Conservation (phyloP, 345 rosid genomes). For the Citrus inodora region DNA sequence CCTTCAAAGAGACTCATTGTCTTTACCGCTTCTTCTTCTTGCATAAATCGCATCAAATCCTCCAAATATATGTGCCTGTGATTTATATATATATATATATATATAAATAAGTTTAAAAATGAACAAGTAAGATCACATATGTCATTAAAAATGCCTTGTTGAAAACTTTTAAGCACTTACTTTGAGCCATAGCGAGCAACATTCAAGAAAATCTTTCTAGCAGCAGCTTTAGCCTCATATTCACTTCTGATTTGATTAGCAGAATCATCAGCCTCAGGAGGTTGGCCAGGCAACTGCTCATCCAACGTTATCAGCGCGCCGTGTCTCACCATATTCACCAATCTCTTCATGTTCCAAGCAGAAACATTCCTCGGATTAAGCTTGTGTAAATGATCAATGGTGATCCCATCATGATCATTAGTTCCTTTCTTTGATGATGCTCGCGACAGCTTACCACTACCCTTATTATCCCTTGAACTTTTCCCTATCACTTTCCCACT, state of each 20-base stretch:
- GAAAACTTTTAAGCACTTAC: slow-evolving; percentile 26
- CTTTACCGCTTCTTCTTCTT: slow-evolving; percentile 73
- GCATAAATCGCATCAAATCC: slow-evolving; percentile 75
- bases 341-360: slow-evolving; percentile 98
- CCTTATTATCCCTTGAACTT: slow-evolving; percentile 22
- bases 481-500: slow-evolving; percentile 29
- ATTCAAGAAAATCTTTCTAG: slow-evolving; percentile 79
- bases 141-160: not conserved
- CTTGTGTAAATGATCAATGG: slow-evolving; percentile 62
- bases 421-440: slow-evolving; percentile 25
- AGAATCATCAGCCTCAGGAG: slow-evolving; percentile 45
- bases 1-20: slow-evolving; percentile 76
- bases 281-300: slow-evolving; percentile 48
- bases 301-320: slow-evolving; percentile 77
- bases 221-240: slow-evolving; percentile 79
- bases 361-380: slow-evolving; percentile 73
- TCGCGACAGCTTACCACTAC: slow-evolving; percentile 33
- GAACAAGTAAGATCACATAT: too few species aligned
- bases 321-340: slow-evolving; percentile 75
- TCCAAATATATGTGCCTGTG: slow-evolving; percentile 60
- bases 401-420: slow-evolving; percentile 35
- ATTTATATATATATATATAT: not conserved
- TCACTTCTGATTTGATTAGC: slow-evolving; percentile 65
- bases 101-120: not conserved
- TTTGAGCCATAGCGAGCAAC: slow-evolving; percentile 55